phyloP scores from a whole-genome alignment of 805 yeast species.

The Groenewaldozyma salmanticensis region DNA sequence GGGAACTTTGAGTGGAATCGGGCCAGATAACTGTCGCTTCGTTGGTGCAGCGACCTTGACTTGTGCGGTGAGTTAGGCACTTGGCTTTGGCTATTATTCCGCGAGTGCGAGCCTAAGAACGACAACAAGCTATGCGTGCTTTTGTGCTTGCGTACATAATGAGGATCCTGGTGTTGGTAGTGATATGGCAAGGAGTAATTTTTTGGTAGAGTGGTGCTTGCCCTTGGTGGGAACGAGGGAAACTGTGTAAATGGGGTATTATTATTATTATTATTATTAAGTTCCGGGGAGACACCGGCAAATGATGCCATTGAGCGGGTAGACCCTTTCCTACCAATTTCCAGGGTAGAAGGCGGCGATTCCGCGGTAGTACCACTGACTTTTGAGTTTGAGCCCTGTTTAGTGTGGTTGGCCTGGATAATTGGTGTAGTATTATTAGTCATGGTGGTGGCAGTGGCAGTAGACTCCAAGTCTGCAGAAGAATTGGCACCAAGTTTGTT shows the following conservation, averaged over 20 bases:
- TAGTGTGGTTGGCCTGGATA: no score
- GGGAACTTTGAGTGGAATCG: slow-evolving; percentile 1
- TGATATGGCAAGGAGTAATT: not conserved
- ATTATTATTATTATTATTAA: not conserved
- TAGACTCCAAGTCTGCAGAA: no score
- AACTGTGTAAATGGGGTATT: not conserved
- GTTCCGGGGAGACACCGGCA: not conserved
- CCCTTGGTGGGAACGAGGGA: not conserved
- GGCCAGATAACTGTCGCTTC: slow-evolving; percentile 10
- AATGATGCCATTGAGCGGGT: not conserved
- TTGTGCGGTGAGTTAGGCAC: not conserved
- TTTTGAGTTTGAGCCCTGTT: no score
- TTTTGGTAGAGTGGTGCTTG: no score
- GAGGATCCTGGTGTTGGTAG: not conserved
- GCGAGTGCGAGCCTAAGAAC: slow-evolving; percentile 4
- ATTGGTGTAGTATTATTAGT: no score
- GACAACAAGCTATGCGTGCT: slow-evolving; percentile 9
- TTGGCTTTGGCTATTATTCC: slow-evolving; percentile 1
- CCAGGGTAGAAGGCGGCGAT: no score
- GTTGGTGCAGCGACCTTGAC: slow-evolving; percentile 10
- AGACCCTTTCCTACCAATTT: not conserved
- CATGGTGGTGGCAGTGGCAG: no score
- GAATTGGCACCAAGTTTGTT: no score
- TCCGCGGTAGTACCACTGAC: no score
- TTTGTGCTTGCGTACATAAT: slow-evolving; percentile 9